A percentile compares a stretch with the other conserved stretches of the same genome.
Evolutionary conservation across 116 monocot species (phyloP).

Genomic region (Posidonia oceanica): DNA sequence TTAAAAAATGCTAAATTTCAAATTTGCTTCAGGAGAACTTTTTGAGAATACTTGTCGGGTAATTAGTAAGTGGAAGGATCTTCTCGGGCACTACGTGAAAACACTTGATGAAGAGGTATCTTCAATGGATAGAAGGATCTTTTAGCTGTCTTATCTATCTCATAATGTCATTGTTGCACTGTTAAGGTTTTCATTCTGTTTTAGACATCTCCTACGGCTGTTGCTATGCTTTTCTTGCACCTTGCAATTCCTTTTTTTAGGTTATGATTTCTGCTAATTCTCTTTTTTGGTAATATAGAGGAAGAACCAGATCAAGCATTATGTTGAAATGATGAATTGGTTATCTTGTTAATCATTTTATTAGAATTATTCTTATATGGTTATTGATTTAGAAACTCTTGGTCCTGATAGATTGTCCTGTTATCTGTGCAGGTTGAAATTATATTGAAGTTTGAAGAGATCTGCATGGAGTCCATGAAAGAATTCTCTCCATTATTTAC

Average conservation of each 20-base stretch:
- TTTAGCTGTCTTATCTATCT: not conserved
- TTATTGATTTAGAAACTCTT: too few species aligned
- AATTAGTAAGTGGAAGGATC: slow-evolving; percentile 65
- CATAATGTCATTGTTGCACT: not conserved
- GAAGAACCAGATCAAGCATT: too few species aligned
- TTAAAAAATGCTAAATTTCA: not conserved
- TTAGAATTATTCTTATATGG: too few species aligned
- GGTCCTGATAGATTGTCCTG: not conserved
- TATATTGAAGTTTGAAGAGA: slow-evolving; percentile 86
- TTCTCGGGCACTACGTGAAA: slow-evolving; percentile 63
- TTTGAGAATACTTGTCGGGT: slow-evolving; percentile 29
- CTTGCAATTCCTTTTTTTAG: too few species aligned
- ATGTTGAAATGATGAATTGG: too few species aligned
- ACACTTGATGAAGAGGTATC: slow-evolving; percentile 79
- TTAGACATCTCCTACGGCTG: not conserved
- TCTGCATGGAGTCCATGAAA: slow-evolving; percentile 58
- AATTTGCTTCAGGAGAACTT: slow-evolving; percentile 39
- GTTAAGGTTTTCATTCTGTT: not conserved
- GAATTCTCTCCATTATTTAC: slow-evolving; percentile 56
- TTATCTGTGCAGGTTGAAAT: slow-evolving; percentile 47
- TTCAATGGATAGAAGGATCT: not conserved
- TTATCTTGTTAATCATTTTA: too few species aligned
- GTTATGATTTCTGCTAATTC: too few species aligned
- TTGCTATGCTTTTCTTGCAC: too few species aligned
- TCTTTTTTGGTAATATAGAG: too few species aligned